These are phyloP conservation scores for Fistulinella prunicolor DNA, from an alignment of 768 basidiomycete genomes.

Conservation along the genomic window DNA sequence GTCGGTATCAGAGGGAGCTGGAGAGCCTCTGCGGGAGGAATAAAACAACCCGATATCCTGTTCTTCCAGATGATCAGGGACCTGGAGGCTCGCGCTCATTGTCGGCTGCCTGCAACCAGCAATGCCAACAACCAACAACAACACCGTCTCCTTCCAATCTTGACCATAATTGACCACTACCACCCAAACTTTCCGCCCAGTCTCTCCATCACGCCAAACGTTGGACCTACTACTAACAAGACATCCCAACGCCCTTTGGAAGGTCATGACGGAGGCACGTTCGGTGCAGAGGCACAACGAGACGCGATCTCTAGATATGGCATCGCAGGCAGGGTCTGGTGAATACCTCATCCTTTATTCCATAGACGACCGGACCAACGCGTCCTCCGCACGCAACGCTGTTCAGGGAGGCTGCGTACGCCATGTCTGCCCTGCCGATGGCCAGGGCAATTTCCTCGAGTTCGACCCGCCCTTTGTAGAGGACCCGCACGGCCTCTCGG, in stretches of 20 bases:
- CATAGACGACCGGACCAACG: slow-evolving; percentile 9
- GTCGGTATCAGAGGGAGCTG: slow-evolving; percentile 24
- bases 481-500: slow-evolving; percentile 22
- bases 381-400: neutral
- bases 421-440: slow-evolving; percentile 41
- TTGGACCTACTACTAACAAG: neutral
- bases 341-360: slow-evolving; percentile 26
- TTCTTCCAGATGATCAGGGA: slow-evolving; percentile 21
- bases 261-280: slow-evolving; percentile 6
- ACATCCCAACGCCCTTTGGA: neutral
- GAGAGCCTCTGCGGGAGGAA: slow-evolving; percentile 24
- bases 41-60: slow-evolving; percentile 30
- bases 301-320: slow-evolving; percentile 68
- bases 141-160: too few relatives aligned
- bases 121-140: neutral
- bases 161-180: neutral
- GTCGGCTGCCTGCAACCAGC: neutral
- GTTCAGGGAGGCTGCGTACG: slow-evolving; percentile 72
- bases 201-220: neutral
- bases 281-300: slow-evolving; percentile 42
- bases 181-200: slow-evolving; percentile 44
- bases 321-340: slow-evolving; percentile 87
- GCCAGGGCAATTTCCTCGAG: slow-evolving; percentile 24
- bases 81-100: slow-evolving; percentile 12
- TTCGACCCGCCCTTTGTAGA: slow-evolving; percentile 56